Percentiles rank a stretch among this genome's conserved stretches.
These are phyloP conservation scores for Chaetomium globosum DNA, from an alignment of 2,329 filamentous ascomycete species.

Conservation along the genomic window DNA sequence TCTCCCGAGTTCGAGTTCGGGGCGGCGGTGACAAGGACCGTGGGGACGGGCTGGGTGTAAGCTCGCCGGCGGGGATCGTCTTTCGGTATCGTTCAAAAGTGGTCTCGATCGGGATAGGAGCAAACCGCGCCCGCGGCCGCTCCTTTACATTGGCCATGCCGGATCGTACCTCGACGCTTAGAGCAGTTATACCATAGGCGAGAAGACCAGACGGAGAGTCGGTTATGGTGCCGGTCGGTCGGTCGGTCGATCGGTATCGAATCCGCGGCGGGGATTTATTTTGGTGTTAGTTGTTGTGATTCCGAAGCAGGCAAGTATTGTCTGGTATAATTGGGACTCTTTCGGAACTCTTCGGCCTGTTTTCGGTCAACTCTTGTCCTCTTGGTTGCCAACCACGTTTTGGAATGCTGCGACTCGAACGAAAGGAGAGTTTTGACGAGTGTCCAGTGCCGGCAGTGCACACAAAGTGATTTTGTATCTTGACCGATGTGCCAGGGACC, in stretches of 20 bases:
- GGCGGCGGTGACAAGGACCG: slow-evolving; percentile 50
- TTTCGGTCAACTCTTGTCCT: slow-evolving; percentile 13
- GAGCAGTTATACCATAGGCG: slow-evolving; percentile 19
- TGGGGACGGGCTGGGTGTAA: slow-evolving; percentile 61
- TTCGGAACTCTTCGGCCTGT: not conserved
- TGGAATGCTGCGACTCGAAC: slow-evolving; percentile 15
- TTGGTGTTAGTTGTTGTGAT: not conserved
- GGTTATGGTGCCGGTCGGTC: not conserved
- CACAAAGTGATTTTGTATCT: slow-evolving; percentile 30
- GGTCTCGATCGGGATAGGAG: slow-evolving; percentile 72
- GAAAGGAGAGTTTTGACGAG: not conserved
- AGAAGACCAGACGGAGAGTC: not conserved
- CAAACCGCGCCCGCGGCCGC: slow-evolving; percentile 61
- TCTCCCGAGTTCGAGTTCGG: slow-evolving; percentile 42
- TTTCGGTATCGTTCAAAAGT: slow-evolving; percentile 63
- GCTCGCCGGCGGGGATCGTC: slow-evolving; percentile 48
- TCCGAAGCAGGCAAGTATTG: not conserved
- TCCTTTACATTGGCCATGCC: slow-evolving; percentile 46
- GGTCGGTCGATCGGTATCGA: not conserved
- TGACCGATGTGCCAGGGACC: slow-evolving; percentile 14
- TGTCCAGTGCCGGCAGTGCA: slow-evolving; percentile 7
- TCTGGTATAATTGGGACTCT: not conserved
- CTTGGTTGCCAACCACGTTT: slow-evolving; percentile 3
- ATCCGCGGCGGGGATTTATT: not conserved
- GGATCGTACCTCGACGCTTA: not conserved